phyloP scores from a whole-genome alignment of 495 filamentous ascomycete genomes.

The Parathielavia appendiculata region DNA sequence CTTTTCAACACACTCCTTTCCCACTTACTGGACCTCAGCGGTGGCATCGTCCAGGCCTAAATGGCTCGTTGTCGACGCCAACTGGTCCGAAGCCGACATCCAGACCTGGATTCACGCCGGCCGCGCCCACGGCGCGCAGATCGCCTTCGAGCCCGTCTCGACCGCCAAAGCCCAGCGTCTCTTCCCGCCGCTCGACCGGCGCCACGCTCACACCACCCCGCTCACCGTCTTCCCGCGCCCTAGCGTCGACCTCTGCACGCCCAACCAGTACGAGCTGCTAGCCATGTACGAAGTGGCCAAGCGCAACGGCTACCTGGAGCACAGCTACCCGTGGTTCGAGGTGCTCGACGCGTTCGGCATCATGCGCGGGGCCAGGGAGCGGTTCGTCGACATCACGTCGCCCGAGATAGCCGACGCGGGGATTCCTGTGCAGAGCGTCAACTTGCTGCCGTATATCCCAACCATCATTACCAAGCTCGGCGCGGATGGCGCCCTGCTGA shows the following conservation, averaged over 20 bases:
- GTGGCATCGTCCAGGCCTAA: conserved; percentile 54
- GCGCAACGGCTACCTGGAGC: conserved; percentile 55
- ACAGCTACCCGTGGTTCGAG: conserved; percentile 66
- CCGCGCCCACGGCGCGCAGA: conserved; percentile 45
- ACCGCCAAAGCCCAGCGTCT: conserved; percentile 66
- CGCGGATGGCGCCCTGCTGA: conserved; percentile 68
- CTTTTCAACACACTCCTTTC: conserved; percentile 52
- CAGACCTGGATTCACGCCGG: conserved; percentile 57
- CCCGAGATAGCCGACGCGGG: conserved; percentile 66
- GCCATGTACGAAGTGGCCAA: conserved; percentile 67
- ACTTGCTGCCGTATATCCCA: conserved; percentile 82
- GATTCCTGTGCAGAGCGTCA: conserved; percentile 72
- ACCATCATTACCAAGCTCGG: conserved; percentile 83
- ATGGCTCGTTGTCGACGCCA: conserved; percentile 77
- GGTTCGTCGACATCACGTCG: conserved; percentile 58
- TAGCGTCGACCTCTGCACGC: conserved; percentile 64
- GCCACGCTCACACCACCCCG: conserved; percentile 11
- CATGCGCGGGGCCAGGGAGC: conserved; percentile 50
- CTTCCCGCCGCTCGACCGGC: conserved; percentile 44
- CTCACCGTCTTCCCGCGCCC: conserved; percentile 56
- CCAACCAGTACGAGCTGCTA: conserved; percentile 74
- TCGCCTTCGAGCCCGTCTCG: conserved; percentile 93
- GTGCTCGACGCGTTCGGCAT: conserved; percentile 73
- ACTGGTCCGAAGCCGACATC: conserved; percentile 64
- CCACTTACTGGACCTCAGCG: conserved; percentile 55